phyloP scores from a whole-genome alignment of 2,329 filamentous ascomycete genomes.

The Hansfordia pulvinata region DNA sequence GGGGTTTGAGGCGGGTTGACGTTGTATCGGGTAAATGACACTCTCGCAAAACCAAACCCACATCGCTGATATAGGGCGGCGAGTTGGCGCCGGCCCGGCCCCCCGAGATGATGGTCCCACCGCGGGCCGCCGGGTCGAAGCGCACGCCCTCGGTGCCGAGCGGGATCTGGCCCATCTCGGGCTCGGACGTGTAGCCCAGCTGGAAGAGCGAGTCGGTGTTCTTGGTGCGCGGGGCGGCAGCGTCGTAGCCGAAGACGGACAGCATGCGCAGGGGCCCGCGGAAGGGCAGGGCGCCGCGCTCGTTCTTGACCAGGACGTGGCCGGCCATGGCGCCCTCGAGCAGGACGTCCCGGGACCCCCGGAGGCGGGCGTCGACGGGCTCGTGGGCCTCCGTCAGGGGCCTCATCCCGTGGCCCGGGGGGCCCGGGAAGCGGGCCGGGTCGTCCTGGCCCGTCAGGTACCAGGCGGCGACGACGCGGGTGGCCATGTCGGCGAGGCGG shows the following conservation, averaged over 20 bases:
- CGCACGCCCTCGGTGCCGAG: slow-evolving; percentile 26
- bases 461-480: slow-evolving; percentile 50
- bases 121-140: slow-evolving; percentile 33
- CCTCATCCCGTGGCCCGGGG: slow-evolving; percentile 42
- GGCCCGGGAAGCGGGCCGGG: slow-evolving; percentile 27
- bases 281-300: slow-evolving; percentile 47
- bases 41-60: too few species aligned
- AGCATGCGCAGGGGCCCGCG: slow-evolving; percentile 36
- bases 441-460: slow-evolving; percentile 40
- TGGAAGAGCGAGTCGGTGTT: slow-evolving; percentile 31
- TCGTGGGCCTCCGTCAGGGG: slow-evolving; percentile 36
- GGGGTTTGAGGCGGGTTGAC: too few species aligned
- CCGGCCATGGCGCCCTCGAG: slow-evolving; percentile 43
- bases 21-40: too few species aligned
- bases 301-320: slow-evolving; percentile 70
- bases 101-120: slow-evolving; percentile 36
- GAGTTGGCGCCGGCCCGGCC: slow-evolving; percentile 36
- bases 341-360: slow-evolving; percentile 26
- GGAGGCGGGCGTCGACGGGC: slow-evolving; percentile 33
- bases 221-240: slow-evolving; percentile 31
- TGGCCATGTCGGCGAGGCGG: slow-evolving; percentile 67
- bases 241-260: slow-evolving; percentile 52
- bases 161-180: slow-evolving; percentile 28
- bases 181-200: slow-evolving; percentile 31
- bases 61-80: slow-evolving; percentile 34